A percentile compares a stretch with the other conserved stretches of the same genome.
Conservation (phyloP, 768 basidiomycete genomes). For the Hypsizygus marmoreus region DNA sequence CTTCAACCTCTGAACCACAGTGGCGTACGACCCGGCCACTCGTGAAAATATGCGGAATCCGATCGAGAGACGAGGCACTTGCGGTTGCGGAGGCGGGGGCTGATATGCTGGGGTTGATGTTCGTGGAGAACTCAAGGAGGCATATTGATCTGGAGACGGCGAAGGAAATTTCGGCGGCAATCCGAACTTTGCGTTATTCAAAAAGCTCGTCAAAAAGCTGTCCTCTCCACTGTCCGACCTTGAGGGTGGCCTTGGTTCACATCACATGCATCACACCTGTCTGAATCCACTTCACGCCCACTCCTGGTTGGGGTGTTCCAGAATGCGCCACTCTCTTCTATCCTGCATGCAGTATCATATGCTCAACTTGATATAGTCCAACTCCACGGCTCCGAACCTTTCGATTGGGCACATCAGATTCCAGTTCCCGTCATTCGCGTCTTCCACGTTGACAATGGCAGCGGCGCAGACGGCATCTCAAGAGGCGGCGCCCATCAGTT, state of each 20-base stretch:
- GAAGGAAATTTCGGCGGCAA: constrained; percentile 62
- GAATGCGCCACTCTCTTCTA: constrained; percentile 68
- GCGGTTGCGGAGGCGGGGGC: constrained; percentile 83
- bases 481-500: constrained; percentile 75
- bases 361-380: constrained; percentile 89
- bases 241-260: constrained; percentile 66
- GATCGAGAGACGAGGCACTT: constrained; percentile 73
- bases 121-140: constrained; percentile 78
- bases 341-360: constrained; percentile 66
- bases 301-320: constrained; percentile 97
- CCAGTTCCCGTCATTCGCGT: constrained; percentile 91
- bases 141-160: constrained; percentile 64
- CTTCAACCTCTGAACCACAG: constrained; percentile 25
- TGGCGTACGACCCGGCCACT: constrained; percentile 56
- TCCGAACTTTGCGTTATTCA: constrained; percentile 54
- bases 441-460: constrained; percentile 65
- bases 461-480: constrained; percentile 59
- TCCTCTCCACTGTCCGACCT: constrained; percentile 16
- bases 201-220: constrained; percentile 18
- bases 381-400: constrained; percentile 88
- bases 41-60: constrained; percentile 96
- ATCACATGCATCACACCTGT: constrained; percentile 58
- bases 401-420: constrained; percentile 81
- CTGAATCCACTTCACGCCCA: constrained; percentile 54
- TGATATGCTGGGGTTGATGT: constrained; percentile 89